Conservation (phyloP, 129 eudicot genomes). For the Daucus carota region DH1_v3.0 NC_030382.2:57871501-57872000, state of each 20-base stretch:
- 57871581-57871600: neutral
- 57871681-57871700: neutral
- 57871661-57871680: neutral
- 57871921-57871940: neutral
- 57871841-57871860: neutral
- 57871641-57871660: neutral
- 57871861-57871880: neutral
- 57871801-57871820: neutral
- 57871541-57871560: neutral
- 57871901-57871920: neutral
- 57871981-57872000: no score
- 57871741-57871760: neutral
- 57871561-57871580: neutral
- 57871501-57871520: no score
- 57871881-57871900: neutral
- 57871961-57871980: neutral
- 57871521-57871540: no score
- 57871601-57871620: neutral
- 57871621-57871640: neutral
- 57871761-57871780: neutral
- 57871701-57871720: neutral
- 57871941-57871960: neutral
- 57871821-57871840: neutral
- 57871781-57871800: neutral
- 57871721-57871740: neutral